Conservation (phyloP, 139 green algal species). For the Trebouxia sp. region DNA sequence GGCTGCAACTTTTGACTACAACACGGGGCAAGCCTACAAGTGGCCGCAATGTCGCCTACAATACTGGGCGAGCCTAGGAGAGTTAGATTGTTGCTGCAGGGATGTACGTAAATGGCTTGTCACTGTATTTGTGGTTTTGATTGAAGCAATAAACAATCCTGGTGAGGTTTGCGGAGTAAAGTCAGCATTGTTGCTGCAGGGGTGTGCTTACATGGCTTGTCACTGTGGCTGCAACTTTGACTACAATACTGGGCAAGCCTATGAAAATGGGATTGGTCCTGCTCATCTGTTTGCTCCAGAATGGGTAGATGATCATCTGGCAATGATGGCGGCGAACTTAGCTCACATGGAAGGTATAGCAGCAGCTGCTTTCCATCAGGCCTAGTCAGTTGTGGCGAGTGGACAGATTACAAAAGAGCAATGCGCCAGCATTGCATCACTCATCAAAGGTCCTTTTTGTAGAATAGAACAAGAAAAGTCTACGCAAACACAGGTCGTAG, state of each 20-base stretch:
- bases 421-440: too few species aligned
- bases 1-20: too few species aligned
- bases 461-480: too few species aligned
- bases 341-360: neutral
- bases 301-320: slow-evolving; percentile 23
- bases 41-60: too few species aligned
- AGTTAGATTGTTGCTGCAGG: too few species aligned
- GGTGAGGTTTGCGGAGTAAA: neutral
- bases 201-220: slow-evolving; percentile 5
- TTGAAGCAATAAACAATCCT: neutral
- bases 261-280: slow-evolving; percentile 23
- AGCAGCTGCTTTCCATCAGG: too few species aligned
- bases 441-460: too few species aligned
- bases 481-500: too few species aligned
- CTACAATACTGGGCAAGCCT: slow-evolving; percentile 4
- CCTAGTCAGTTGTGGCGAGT: too few species aligned
- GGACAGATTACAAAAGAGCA: too few species aligned
- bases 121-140: neutral
- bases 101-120: neutral
- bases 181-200: neutral
- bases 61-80: too few species aligned
- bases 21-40: too few species aligned
- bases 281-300: slow-evolving; percentile 26
- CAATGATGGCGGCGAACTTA: slow-evolving; percentile 23
- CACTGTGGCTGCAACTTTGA: slow-evolving; percentile 25